phyloP scores from a whole-genome alignment of 2,329 filamentous ascomycete species.

The Stagonosporopsis vannaccii region DNA sequence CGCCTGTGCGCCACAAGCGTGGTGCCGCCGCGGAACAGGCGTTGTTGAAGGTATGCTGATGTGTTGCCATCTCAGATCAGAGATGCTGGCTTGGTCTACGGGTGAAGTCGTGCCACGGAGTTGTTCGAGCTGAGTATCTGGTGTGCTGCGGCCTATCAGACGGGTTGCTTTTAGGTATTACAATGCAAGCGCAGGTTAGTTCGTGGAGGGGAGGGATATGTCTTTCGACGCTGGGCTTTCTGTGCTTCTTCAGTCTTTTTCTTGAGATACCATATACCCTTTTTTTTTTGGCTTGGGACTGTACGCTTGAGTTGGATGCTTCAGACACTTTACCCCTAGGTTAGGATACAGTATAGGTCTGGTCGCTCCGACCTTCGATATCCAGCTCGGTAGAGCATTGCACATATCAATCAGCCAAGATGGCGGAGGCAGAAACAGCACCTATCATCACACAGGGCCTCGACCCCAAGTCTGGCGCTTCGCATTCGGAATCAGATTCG shows the following conservation, averaged over 20 bases:
- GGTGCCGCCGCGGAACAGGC: slow-evolving; percentile 11
- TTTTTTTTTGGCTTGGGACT: background rate
- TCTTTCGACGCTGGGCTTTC: background rate
- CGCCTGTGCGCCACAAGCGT: background rate
- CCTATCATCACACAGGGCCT: slow-evolving; percentile 44
- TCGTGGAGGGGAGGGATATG: background rate
- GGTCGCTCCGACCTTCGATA: background rate
- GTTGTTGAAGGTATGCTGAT: slow-evolving; percentile 6
- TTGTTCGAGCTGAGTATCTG: slow-evolving; percentile 14
- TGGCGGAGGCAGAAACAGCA: slow-evolving; percentile 23
- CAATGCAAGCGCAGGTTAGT: background rate
- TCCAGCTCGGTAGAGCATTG: slow-evolving; percentile 4
- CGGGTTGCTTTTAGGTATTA: background rate
- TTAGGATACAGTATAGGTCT: background rate
- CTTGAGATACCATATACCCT: background rate
- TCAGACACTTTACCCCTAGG: background rate
- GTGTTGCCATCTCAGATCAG: background rate
- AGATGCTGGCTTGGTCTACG: background rate
- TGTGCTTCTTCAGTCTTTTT: background rate
- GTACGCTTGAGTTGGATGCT: background rate
- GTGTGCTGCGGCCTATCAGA: slow-evolving; percentile 14
- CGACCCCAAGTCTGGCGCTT: slow-evolving; percentile 41
- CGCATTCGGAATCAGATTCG: slow-evolving; percentile 31
- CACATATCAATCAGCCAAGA: slow-evolving; percentile 10
- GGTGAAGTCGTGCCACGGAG: slow-evolving; percentile 24